These are phyloP conservation scores for Pelomyxa schiedti DNA, from an alignment of 78 protist genomes.

Conservation along the genomic window DNA sequence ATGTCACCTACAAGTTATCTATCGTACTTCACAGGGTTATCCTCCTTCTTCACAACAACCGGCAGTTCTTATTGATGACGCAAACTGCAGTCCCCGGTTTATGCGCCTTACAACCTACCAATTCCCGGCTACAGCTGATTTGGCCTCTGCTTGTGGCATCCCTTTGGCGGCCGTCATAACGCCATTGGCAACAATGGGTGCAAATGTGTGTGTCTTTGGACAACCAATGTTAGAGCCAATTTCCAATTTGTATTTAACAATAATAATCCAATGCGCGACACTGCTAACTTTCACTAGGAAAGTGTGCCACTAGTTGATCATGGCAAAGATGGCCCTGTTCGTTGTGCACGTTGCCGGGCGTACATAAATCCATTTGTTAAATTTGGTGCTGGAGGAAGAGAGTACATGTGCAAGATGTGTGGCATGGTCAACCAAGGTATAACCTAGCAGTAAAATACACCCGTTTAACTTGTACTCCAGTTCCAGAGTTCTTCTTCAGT, in stretches of 20 bases:
- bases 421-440: conserved; percentile 36
- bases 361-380: conserved; percentile 30
- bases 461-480: not conserved
- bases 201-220: no score
- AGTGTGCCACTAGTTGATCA: conserved; percentile 20
- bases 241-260: no score
- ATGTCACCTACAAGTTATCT: no score
- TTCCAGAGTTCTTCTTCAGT: not conserved
- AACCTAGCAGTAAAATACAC: no score
- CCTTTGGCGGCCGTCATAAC: not conserved
- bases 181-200: no score
- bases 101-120: not conserved
- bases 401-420: conserved; percentile 29
- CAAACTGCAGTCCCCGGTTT: not conserved
- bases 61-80: not conserved
- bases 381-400: conserved; percentile 33
- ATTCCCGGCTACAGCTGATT: not conserved
- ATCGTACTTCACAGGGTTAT: no score
- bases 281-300: no score
- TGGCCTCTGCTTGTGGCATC: not conserved
- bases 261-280: no score
- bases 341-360: conserved; percentile 39
- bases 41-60: not conserved
- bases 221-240: no score
- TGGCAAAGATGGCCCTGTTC: conserved; percentile 29